Base-by-base conservation (phyloP, 768 basidiomycete species). In the Mycena haematopus region DNA sequence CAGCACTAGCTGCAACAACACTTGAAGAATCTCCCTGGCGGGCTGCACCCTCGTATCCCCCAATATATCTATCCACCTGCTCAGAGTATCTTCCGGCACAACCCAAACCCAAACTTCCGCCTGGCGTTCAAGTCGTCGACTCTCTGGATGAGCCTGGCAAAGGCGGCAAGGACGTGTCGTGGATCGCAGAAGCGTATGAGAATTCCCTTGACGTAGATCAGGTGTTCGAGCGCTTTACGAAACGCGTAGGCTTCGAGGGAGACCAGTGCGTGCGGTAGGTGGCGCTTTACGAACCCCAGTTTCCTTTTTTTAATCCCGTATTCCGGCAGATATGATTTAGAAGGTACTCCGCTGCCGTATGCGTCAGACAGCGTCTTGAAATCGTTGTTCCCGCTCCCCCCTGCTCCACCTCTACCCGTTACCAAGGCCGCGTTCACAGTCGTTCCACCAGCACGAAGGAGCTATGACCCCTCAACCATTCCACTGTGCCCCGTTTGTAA, bases 191-290 rank as follows among this genome's bases (percentile, higher is more conserved):
- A 73, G 79, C 82, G 21, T 96, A 93, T 71, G 95, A 95, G 75
- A 88, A 91, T 70, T 90, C 90, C 15, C 71, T 91, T 51, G 80
- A 90, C 47, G 80, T 92, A 45, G 96, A 98, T 74, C 86, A 87
- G 57, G 85, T 93, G 3, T 98, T 99, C 72, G 90, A 95, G 68
- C 82, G 86, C 19, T 99, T 97, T 71, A 86, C 85, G 54, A 86
- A 86, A 69, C 81, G 94, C 35, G 84, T 93, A 13, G 80, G 76
- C 42, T 80, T 84, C 64, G 87, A 90, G 70, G 88, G 89, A 25
- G 84, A 90, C 67, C 96, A 99, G 73, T 96, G 95, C 67, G 78
- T 99, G 51, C 83, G 96, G 94, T 95, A 60, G 53, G 86, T 79
- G 24, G 29, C 44, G 36, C 60, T 63, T 25, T 38, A n/a, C 53